phyloP scores from a whole-genome alignment of 768 basidiomycete species.

The Lactarius hatsudake region DNA sequence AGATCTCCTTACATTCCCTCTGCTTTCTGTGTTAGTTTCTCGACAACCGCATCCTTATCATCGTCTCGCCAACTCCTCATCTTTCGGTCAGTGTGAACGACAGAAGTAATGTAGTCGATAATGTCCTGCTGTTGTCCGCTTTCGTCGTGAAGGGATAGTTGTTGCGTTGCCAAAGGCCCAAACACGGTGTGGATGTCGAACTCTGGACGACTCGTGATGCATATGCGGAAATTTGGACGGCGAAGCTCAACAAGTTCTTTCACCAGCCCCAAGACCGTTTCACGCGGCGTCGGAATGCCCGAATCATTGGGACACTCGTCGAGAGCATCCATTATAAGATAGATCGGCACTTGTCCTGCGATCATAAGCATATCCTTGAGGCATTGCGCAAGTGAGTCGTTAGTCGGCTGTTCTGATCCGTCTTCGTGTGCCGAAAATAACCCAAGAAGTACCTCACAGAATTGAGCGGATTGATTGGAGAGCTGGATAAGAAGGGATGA shows the following conservation, averaged over 20 bases:
- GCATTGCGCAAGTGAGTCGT: not conserved
- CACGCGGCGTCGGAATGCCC: not conserved
- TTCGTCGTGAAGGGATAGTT: not conserved
- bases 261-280: not conserved
- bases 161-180: not conserved
- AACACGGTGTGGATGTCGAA: not conserved
- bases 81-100: not conserved
- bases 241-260: not conserved
- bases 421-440: not conserved
- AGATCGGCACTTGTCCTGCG: not conserved
- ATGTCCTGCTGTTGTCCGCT: not conserved
- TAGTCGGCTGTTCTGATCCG: not conserved
- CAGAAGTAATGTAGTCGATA: not conserved
- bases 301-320: slow-evolving; percentile 5
- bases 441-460: not conserved
- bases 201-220: not conserved
- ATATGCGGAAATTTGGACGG: not conserved
- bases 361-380: not conserved
- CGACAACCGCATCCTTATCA: not conserved
- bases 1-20: not conserved
- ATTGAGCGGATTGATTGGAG: not conserved
- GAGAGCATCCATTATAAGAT: not conserved
- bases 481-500: not conserved
- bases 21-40: not conserved
- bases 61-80: not conserved